These are phyloP conservation scores for Citrus sinensis DNA, from an alignment of 345 rosid genomes.

Conservation along the genomic window DVS_A1.0 CM039163.1:1708501-1709000, in stretches of 20 bases:
- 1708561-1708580: conserved; percentile 68
- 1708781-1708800: background rate
- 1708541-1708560: conserved; percentile 82
- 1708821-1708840: conserved; percentile 3
- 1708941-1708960: background rate
- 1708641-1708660: conserved; percentile 22
- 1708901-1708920: background rate
- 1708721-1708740: conserved; percentile 1
- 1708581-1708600: conserved; percentile 49
- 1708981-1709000: background rate
- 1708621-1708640: conserved; percentile 47
- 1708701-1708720: conserved; percentile 5
- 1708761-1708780: background rate
- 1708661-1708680: conserved; percentile 32
- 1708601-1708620: conserved; percentile 62
- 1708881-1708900: background rate
- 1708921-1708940: background rate
- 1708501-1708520: conserved; percentile 90
- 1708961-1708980: background rate
- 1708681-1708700: conserved; percentile 36
- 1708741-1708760: conserved; percentile 15
- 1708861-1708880: background rate
- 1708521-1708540: conserved; percentile 91
- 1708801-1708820: background rate
- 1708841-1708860: background rate